These are phyloP conservation scores for Pleurotus eryngii DNA, from an alignment of 768 basidiomycete species.

Conservation along the genomic window DNA sequence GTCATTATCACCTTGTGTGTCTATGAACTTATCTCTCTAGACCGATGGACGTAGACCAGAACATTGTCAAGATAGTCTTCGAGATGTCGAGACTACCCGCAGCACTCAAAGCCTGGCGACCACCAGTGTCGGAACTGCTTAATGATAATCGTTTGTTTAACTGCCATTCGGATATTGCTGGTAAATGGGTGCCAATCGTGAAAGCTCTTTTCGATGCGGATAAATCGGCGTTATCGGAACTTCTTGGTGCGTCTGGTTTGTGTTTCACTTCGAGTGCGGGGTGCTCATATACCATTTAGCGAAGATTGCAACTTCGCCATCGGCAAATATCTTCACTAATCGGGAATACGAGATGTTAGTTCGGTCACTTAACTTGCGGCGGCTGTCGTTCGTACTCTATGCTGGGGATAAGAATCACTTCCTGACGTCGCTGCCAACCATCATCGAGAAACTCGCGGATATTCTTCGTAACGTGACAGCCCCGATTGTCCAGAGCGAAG, in stretches of 20 bases:
- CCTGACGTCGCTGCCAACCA: conserved; percentile 81
- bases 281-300: conserved; percentile 35
- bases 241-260: conserved; percentile 57
- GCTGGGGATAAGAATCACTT: conserved; percentile 90
- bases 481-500: conserved; percentile 88
- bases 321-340: conserved; percentile 95
- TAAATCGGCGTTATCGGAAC: conserved; percentile 79
- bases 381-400: conserved; percentile 84
- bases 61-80: conserved; percentile 61
- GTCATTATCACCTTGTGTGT: conserved; percentile 9
- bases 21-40: conserved; percentile 28
- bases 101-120: conserved; percentile 82
- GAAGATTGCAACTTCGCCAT: conserved; percentile 79
- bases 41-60: conserved; percentile 75
- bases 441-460: conserved; percentile 98
- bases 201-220: conserved; percentile 82
- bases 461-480: conserved; percentile 77
- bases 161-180: conserved; percentile 50
- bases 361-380: conserved; percentile 81
- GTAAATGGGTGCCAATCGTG: conserved; percentile 74
- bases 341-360: conserved; percentile 90
- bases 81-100: conserved; percentile 79
- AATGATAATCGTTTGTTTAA: conserved; percentile 89
- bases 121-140: conserved; percentile 75
- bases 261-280: conserved; percentile 27